These are phyloP conservation scores for Neocucurbitaria cava DNA, from an alignment of 2,329 filamentous ascomycete genomes.

Conservation along the genomic window DNA sequence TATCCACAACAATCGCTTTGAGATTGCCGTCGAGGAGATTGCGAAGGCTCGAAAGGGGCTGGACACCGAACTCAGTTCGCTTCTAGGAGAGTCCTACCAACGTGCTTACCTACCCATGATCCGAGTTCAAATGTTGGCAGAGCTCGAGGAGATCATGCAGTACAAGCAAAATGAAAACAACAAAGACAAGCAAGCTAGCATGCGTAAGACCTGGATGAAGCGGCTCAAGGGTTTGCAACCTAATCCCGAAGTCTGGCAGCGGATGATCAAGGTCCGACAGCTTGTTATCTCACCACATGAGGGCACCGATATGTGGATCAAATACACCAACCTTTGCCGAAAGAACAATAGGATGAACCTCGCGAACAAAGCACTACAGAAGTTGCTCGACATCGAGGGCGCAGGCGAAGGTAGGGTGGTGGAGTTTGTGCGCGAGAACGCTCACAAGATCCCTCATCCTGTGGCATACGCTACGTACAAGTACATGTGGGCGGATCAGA, in stretches of 20 bases:
- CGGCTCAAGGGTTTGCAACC: slow-evolving; percentile 93
- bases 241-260: slow-evolving; percentile 97
- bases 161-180: slow-evolving; percentile 91
- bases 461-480: slow-evolving; percentile 98
- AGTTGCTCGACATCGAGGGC: slow-evolving; percentile 67
- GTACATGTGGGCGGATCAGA: slow-evolving; percentile 85
- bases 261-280: slow-evolving; percentile 93
- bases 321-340: slow-evolving; percentile 96
- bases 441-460: slow-evolving; percentile 68
- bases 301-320: slow-evolving; percentile 99
- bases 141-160: slow-evolving; percentile 95
- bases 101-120: slow-evolving; percentile 98
- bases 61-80: slow-evolving; percentile 91
- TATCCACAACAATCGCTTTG: slow-evolving; percentile 94
- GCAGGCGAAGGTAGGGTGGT: slow-evolving; percentile 40
- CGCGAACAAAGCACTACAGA: slow-evolving; percentile 92
- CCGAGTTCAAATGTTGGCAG: slow-evolving; percentile 97
- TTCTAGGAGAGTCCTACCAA: slow-evolving; percentile 98
- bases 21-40: slow-evolving; percentile 86
- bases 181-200: slow-evolving; percentile 83
- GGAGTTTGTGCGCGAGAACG: slow-evolving; percentile 43
- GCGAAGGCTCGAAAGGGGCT: slow-evolving; percentile 91
- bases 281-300: slow-evolving; percentile 90
- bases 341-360: slow-evolving; percentile 95
- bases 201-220: slow-evolving; percentile 95